These are phyloP conservation scores for Cryphonectria naterciae DNA, from an alignment of 2,329 filamentous ascomycete species.

Conservation along the genomic window DNA sequence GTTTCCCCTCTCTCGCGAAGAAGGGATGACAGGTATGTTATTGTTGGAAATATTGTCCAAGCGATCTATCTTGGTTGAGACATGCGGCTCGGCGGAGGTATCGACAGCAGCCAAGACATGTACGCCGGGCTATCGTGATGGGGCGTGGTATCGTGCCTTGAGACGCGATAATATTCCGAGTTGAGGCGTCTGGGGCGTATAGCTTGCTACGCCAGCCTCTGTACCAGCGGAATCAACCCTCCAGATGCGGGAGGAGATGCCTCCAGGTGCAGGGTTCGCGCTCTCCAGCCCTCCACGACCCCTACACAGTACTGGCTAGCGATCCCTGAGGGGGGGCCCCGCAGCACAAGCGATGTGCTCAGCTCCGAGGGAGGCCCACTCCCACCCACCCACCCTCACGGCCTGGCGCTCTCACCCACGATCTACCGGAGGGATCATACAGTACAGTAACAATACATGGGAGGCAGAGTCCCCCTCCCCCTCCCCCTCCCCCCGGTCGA, in stretches of 20 bases:
- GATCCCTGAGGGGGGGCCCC: conserved; percentile 19
- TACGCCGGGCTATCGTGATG: not conserved
- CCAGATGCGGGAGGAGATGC: conserved; percentile 8
- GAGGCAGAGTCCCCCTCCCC: no score
- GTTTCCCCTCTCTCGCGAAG: not conserved
- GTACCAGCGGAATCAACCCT: not conserved
- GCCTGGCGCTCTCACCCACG: not conserved
- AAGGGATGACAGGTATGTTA: not conserved
- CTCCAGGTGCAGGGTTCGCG: conserved; percentile 3
- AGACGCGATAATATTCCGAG: conserved; percentile 2
- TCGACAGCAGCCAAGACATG: not conserved
- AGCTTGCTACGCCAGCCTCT: conserved; percentile 5
- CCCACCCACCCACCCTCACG: conserved; percentile 1
- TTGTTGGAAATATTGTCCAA: not conserved
- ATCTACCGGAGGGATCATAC: not conserved
- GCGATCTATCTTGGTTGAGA: not conserved
- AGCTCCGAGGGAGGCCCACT: conserved; percentile 6
- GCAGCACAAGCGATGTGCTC: conserved; percentile 1
- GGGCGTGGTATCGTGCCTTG: not conserved
- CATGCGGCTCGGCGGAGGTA: conserved; percentile 1
- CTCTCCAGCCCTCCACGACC: conserved; percentile 1
- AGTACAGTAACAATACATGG: not conserved
- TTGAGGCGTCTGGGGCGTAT: conserved; percentile 3
- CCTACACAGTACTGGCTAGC: conserved; percentile 8
- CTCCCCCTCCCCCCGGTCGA: not conserved